Percentiles rank a stretch among this genome's conserved stretches.
phyloP scores from a whole-genome alignment of 2,329 filamentous ascomycete species.

The Arthroderma sp. region DNA sequence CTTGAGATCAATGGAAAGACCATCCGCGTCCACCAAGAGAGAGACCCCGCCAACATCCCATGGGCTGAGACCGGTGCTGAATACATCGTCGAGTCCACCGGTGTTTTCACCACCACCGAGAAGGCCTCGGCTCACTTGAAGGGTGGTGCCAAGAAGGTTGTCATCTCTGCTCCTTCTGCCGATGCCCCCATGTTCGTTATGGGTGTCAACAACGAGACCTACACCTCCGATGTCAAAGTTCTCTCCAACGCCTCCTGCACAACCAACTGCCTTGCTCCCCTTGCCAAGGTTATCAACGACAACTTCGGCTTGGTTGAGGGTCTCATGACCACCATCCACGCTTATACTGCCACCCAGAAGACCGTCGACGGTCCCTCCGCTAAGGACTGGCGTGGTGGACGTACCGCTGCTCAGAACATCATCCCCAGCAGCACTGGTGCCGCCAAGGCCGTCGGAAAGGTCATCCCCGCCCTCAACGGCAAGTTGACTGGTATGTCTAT shows the following conservation, averaged over 20 bases:
- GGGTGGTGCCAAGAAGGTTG: slow-evolving; percentile 95
- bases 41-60: slow-evolving; percentile 77
- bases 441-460: slow-evolving; percentile 99
- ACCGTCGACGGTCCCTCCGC: slow-evolving; percentile 92
- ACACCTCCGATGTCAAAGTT: slow-evolving; percentile 81
- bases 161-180: slow-evolving; percentile 46
- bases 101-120: slow-evolving; percentile 97
- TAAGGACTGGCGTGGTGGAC: slow-evolving; percentile 99
- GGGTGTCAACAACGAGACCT: slow-evolving; percentile 92
- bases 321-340: slow-evolving; percentile 99
- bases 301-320: slow-evolving; percentile 96
- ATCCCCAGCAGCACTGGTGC: slow-evolving; percentile 98
- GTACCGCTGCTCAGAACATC: slow-evolving; percentile 98
- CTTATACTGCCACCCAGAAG: slow-evolving; percentile 99
- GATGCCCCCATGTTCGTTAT: slow-evolving; percentile 99
- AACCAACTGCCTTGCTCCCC: slow-evolving; percentile 98
- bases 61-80: slow-evolving; percentile 77
- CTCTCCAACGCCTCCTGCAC: slow-evolving; percentile 99
- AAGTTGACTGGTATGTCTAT: slow-evolving; percentile 99
- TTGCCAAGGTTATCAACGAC: slow-evolving; percentile 98
- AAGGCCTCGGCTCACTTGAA: slow-evolving; percentile 91
- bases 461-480: slow-evolving; percentile 94
- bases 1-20: slow-evolving; percentile 88
- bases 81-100: slow-evolving; percentile 95
- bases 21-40: slow-evolving; percentile 88